These are phyloP conservation scores for Colletotrichum sp. DNA, from an alignment of 2,329 filamentous ascomycete genomes.

Conservation along the genomic window DNA sequence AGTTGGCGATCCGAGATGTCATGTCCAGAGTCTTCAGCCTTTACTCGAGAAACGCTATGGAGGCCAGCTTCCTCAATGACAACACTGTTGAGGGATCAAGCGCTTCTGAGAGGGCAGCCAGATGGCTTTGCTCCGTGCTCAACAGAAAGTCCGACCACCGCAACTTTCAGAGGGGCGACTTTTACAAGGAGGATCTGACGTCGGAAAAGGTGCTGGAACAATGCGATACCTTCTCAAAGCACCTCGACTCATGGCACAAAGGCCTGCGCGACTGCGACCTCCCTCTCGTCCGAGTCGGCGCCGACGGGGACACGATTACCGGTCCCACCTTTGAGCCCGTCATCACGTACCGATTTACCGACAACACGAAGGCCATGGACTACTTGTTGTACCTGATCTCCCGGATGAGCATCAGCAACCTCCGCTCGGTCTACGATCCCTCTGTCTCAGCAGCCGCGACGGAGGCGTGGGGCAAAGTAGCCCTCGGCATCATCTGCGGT, in stretches of 20 bases:
- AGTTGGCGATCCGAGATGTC: slow-evolving; percentile 7
- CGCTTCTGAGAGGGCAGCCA: slow-evolving; percentile 7
- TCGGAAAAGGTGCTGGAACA: not conserved
- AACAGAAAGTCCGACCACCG: not conserved
- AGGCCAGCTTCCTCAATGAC: not conserved
- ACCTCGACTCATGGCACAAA: slow-evolving; percentile 1
- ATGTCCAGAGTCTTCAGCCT: not conserved
- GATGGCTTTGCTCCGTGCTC: not conserved
- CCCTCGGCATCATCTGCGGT: slow-evolving; percentile 7
- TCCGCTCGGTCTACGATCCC: not conserved
- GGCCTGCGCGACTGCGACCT: not conserved
- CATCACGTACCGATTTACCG: not conserved
- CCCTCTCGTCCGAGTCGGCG: not conserved
- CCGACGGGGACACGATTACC: not conserved
- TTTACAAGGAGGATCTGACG: not conserved
- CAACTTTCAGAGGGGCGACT: not conserved
- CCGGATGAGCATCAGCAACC: not conserved
- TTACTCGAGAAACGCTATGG: not conserved
- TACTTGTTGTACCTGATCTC: slow-evolving; percentile 6
- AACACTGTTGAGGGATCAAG: not conserved
- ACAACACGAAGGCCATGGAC: not conserved
- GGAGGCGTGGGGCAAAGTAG: not conserved
- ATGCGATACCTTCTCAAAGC: not conserved
- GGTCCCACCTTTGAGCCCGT: slow-evolving; percentile 2
- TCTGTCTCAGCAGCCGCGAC: not conserved